phyloP scores from a whole-genome alignment of 805 yeast genomes.

The Debaryomyces castellii region DNA sequence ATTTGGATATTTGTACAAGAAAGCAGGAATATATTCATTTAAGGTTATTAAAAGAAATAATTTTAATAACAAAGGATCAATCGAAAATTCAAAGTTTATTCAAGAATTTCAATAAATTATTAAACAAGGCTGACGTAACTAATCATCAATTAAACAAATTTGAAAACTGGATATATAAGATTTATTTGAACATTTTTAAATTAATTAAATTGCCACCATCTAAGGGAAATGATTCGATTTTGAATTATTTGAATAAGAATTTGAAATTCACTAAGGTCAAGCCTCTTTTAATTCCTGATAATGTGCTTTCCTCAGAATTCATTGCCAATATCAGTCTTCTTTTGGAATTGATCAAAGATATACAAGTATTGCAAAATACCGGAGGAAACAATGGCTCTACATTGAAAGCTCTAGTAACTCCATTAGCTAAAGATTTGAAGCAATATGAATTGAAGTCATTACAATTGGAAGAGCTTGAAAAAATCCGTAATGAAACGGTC shows the following conservation, averaged over 20 bases:
- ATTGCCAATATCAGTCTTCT: conserved; percentile 15
- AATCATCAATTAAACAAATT: conserved; percentile 14
- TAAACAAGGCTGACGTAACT: conserved; percentile 11
- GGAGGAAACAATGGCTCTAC: not conserved
- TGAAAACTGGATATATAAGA: conserved; percentile 25
- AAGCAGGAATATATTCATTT: conserved; percentile 32
- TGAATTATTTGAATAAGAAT: conserved; percentile 30
- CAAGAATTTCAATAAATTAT: conserved; percentile 23
- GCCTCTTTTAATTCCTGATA: conserved; percentile 12
- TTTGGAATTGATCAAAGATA: conserved; percentile 14
- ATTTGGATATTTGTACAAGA: conserved; percentile 19
- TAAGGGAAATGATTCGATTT: conserved; percentile 21
- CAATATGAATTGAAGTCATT: conserved; percentile 3
- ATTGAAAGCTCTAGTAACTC: conserved; percentile 1
- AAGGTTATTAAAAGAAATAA: conserved; percentile 37
- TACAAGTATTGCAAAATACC: conserved; percentile 1
- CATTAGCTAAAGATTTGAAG: conserved; percentile 6
- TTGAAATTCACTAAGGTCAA: conserved; percentile 27
- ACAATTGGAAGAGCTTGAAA: conserved; percentile 5
- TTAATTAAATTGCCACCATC: conserved; percentile 18
- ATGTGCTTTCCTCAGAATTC: conserved; percentile 16
- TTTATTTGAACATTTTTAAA: conserved; percentile 27
- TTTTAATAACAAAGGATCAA: conserved; percentile 33
- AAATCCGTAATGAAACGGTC: not conserved
- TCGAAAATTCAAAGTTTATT: conserved; percentile 22